Percentiles rank a stretch among this genome's conserved stretches.
phyloP scores from a whole-genome alignment of 176 grass and related monocot species.

The Ampelocalamus luodianensis region DNA sequence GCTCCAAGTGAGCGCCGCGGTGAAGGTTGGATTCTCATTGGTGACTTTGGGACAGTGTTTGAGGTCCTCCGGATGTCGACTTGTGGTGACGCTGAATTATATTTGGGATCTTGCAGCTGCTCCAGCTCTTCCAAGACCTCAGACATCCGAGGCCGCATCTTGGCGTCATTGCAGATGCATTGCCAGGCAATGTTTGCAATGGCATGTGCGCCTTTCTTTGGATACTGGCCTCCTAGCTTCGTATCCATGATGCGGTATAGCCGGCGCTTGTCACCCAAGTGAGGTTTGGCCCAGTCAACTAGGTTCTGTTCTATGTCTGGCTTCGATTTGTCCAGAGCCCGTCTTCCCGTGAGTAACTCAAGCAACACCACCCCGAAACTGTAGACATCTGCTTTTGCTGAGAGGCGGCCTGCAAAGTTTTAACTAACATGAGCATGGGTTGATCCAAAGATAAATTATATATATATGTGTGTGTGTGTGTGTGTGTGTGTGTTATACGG shows the following conservation, averaged over 20 bases:
- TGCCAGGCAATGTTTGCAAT: constrained; percentile 61
- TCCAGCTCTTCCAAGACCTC: constrained; percentile 71
- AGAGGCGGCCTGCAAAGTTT: constrained; percentile 67
- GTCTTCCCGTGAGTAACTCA: constrained; percentile 70
- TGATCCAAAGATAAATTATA: neutral
- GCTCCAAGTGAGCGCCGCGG: constrained; percentile 47
- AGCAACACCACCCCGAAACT: constrained; percentile 89
- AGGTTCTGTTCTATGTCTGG: constrained; percentile 71
- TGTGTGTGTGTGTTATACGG: neutral
- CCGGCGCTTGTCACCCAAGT: constrained; percentile 65
- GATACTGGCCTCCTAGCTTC: constrained; percentile 78
- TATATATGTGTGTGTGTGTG: neutral
- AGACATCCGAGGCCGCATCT: constrained; percentile 65
- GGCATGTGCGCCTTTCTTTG: constrained; percentile 63
- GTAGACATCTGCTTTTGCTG: constrained; percentile 91
- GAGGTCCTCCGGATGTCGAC: constrained; percentile 43
- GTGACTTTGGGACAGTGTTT: constrained; percentile 50
- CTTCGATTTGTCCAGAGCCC: constrained; percentile 73
- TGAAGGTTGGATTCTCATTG: constrained; percentile 54
- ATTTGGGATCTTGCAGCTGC: constrained; percentile 66
- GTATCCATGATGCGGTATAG: constrained; percentile 82
- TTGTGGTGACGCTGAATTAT: constrained; percentile 34
- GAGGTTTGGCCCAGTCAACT: constrained; percentile 80
- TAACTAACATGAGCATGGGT: constrained; percentile 36
- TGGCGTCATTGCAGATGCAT: constrained; percentile 71